These are phyloP conservation scores for Leishmania braziliensis DNA, from an alignment of 208 protist species.

Conservation along the genomic window DNA sequence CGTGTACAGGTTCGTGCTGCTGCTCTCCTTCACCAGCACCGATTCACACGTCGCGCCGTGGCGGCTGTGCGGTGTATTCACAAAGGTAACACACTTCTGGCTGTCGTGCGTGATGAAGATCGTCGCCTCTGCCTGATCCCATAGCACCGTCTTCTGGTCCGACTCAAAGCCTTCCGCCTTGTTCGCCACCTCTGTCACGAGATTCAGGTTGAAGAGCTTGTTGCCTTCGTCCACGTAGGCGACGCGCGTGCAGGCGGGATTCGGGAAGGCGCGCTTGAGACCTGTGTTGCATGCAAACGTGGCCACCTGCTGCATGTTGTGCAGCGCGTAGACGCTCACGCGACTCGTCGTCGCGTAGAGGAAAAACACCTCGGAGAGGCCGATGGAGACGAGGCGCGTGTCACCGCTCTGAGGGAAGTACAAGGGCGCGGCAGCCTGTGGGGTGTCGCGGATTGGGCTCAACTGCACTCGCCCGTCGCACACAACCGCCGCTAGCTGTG, in stretches of 20 bases:
- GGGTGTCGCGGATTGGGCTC: slow-evolving; percentile 70
- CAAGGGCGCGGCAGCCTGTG: slow-evolving; percentile 16
- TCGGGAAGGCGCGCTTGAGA: slow-evolving; percentile 85
- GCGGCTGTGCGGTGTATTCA: slow-evolving; percentile 87
- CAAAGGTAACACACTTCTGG: slow-evolving; percentile 85
- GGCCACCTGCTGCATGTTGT: slow-evolving; percentile 87
- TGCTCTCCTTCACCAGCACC: slow-evolving; percentile 59
- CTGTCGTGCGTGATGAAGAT: slow-evolving; percentile 84
- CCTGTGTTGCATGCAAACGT: slow-evolving; percentile 68
- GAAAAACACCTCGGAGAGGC: slow-evolving; percentile 92
- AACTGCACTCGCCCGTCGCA: slow-evolving; percentile 86
- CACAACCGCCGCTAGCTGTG: slow-evolving; percentile 84
- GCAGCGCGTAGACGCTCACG: slow-evolving; percentile 84
- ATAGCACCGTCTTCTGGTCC: slow-evolving; percentile 78
- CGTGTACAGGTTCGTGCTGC: slow-evolving; percentile 73
- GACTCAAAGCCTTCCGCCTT: slow-evolving; percentile 74
- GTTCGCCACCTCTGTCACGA: slow-evolving; percentile 86
- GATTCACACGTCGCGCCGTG: slow-evolving; percentile 89
- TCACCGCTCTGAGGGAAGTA: slow-evolving; percentile 41
- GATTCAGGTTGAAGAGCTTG: slow-evolving; percentile 88
- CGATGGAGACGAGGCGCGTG: slow-evolving; percentile 72
- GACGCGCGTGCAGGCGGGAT: slow-evolving; percentile 90
- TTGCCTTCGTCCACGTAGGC: slow-evolving; percentile 90
- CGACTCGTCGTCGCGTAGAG: slow-evolving; percentile 89
- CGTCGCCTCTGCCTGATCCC: slow-evolving; percentile 92